Conservation (phyloP, 441 rosid genomes). For the Croton setiger region DNA sequence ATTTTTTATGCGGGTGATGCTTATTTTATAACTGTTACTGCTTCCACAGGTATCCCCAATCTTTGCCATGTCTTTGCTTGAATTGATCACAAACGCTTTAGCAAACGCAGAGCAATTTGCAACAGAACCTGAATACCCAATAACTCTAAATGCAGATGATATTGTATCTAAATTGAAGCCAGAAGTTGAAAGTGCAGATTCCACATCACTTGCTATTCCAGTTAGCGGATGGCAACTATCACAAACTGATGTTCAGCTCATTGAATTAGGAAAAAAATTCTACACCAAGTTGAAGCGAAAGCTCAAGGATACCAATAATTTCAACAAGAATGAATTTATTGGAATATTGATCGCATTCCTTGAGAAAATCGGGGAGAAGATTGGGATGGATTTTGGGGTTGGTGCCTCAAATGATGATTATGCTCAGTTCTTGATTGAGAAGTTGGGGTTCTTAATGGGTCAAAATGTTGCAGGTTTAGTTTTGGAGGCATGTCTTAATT, state of each 20-base stretch:
- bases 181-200: conserved; percentile 41
- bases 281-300: conserved; percentile 47
- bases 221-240: conserved; percentile 62
- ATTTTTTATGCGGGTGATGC: not conserved
- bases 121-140: conserved; percentile 48
- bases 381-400: conserved; percentile 32
- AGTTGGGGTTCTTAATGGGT: conserved; percentile 47
- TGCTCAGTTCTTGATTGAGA: conserved; percentile 37
- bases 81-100: conserved; percentile 57
- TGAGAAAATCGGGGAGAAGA: conserved; percentile 40
- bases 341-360: conserved; percentile 50
- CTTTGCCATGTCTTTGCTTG: conserved; percentile 70
- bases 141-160: conserved; percentile 53
- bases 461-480: conserved; percentile 53
- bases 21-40: not conserved
- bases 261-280: conserved; percentile 46
- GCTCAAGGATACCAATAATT: conserved; percentile 52
- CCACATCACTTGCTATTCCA: conserved; percentile 48
- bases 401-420: conserved; percentile 28
- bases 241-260: conserved; percentile 41
- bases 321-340: conserved; percentile 44
- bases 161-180: conserved; percentile 59
- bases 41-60: conserved; percentile 5
- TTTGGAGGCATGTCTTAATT: conserved; percentile 55
- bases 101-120: conserved; percentile 28